Conservation (phyloP, 1,139 yeast species). For the Zhuliangozyma parablackwelliae region DNA sequence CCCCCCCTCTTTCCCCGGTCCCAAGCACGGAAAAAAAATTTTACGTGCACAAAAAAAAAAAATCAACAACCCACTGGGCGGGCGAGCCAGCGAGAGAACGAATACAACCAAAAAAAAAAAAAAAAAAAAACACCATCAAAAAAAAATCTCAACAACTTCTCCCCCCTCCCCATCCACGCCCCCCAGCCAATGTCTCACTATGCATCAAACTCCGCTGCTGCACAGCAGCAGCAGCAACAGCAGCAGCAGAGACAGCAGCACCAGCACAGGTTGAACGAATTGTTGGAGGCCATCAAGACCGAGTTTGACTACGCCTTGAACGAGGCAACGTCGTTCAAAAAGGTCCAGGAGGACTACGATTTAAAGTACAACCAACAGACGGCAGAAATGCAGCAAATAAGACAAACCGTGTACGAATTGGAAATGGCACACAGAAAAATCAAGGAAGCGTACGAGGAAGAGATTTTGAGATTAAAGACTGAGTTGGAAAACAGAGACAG, state of each 20-base stretch:
- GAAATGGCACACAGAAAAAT: slow-evolving; percentile 93
- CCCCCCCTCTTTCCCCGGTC: no score
- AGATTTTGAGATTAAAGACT: slow-evolving; percentile 76
- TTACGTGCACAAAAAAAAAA: no score
- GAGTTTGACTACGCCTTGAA: slow-evolving; percentile 84
- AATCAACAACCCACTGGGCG: no score
- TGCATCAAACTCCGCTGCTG: slow-evolving; percentile 32
- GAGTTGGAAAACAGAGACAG: slow-evolving; percentile 76
- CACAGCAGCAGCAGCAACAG: slow-evolving; percentile 19
- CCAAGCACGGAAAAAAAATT: no score
- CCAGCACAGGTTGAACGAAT: slow-evolving; percentile 62
- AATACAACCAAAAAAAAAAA: no score
- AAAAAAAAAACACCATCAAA: no score
- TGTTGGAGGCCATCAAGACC: slow-evolving; percentile 86
- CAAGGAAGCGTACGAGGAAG: slow-evolving; percentile 95
- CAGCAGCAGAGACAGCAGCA: slow-evolving; percentile 38
- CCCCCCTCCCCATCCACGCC: neutral
- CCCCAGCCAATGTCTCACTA: slow-evolving; percentile 30
- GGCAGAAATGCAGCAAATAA: slow-evolving; percentile 89
- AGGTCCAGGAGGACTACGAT: slow-evolving; percentile 93
- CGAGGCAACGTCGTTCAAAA: slow-evolving; percentile 83
- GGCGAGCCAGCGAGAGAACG: no score
- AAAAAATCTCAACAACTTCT: no score
- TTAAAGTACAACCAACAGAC: slow-evolving; percentile 87
- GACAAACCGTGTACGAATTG: slow-evolving; percentile 89